A percentile compares a stretch with the other conserved stretches of the same genome.
phyloP scores from a whole-genome alignment of 306 rosid species.

The Gastrolobium villosum region DNA sequence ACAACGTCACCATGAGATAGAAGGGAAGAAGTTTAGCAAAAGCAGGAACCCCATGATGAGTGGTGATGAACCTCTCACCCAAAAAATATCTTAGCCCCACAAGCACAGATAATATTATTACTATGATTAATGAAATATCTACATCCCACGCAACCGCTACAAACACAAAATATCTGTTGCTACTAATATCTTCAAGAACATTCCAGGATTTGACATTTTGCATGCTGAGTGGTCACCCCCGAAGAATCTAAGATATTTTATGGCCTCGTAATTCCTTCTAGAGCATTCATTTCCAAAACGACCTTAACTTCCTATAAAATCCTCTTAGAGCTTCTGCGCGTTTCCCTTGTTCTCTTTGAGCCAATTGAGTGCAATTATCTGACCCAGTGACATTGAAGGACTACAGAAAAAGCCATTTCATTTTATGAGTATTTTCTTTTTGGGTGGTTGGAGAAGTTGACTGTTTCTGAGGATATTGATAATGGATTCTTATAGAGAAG shows the following conservation, averaged over 20 bases:
- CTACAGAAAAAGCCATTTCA: too few relatives aligned
- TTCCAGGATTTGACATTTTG: conserved; percentile 38
- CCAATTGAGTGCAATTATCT: neutral
- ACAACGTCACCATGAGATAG: neutral
- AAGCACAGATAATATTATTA: neutral
- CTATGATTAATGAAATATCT: conserved; percentile 3
- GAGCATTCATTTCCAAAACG: conserved; percentile 8
- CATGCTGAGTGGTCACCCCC: conserved; percentile 18
- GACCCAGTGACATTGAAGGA: neutral
- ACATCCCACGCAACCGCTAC: neutral
- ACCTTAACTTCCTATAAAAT: conserved; percentile 15
- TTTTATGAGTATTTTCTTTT: neutral
- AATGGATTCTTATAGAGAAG: conserved; percentile 46
- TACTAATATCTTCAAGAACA: conserved; percentile 48
- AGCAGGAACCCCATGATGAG: neutral
- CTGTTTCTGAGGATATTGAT: neutral
- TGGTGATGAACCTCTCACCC: neutral
- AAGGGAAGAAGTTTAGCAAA: neutral
- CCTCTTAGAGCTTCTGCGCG: too few relatives aligned
- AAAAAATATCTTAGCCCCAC: conserved; percentile 22
- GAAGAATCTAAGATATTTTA: conserved; percentile 26
- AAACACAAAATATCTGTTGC: neutral
- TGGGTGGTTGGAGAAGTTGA: neutral
- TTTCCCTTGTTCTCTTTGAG: neutral
- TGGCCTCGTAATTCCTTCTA: conserved; percentile 26